Percentiles rank a stretch among this genome's conserved stretches.
These are phyloP conservation scores for Phoenix roebelenii DNA, from an alignment of 176 grass and related monocot genomes.

Conservation along the genomic window DNA sequence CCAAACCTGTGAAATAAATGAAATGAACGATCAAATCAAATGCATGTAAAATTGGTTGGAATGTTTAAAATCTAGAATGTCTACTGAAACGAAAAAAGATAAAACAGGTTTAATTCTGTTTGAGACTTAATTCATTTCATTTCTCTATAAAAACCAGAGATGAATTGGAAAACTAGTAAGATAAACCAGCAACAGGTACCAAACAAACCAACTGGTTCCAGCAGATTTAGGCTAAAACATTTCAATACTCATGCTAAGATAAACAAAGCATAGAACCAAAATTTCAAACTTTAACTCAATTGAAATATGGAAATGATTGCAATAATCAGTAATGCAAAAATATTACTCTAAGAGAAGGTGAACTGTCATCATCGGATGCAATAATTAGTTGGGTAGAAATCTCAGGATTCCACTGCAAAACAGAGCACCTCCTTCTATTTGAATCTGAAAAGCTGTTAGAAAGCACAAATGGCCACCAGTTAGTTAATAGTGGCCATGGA, in stretches of 20 bases:
- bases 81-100: not conserved
- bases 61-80: too few species aligned
- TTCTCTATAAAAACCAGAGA: too few species aligned
- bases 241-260: too few species aligned
- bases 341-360: conserved; percentile 87
- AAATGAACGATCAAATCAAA: not conserved
- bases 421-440: conserved; percentile 78
- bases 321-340: not conserved
- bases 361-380: conserved; percentile 92
- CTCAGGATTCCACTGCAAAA: conserved; percentile 97
- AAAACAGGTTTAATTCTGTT: not conserved
- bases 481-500: too few species aligned
- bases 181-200: too few species aligned
- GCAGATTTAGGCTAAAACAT: too few species aligned
- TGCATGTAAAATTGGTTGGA: not conserved
- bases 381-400: conserved; percentile 87
- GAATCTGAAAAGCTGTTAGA: conserved; percentile 82
- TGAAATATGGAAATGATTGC: not conserved
- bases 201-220: too few species aligned
- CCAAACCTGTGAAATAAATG: conserved; percentile 68
- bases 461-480: not conserved
- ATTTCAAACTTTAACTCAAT: too few species aligned
- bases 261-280: too few species aligned
- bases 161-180: too few species aligned
- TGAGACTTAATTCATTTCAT: too few species aligned